Evolutionary conservation across 176 grass and related monocot genomes (phyloP).

Genomic region (Oryza glumipatula): DNA sequence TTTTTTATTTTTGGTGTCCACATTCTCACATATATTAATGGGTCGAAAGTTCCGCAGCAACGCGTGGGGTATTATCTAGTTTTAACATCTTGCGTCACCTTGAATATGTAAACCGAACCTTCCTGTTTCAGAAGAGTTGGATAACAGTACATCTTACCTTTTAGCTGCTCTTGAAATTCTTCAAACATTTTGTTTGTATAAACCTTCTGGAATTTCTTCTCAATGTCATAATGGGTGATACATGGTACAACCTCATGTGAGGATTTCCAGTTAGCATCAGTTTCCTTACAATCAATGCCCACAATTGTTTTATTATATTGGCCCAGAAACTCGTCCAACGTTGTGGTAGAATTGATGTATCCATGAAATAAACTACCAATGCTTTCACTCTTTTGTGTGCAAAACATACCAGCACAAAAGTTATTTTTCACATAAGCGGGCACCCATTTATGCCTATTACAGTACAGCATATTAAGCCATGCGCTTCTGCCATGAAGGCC

Average conservation of each 20-base stretch:
- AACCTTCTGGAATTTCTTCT: constrained; percentile 34
- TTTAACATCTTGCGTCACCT: neutral
- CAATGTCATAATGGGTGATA: constrained; percentile 48
- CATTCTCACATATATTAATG: too few relatives aligned
- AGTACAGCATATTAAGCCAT: constrained; percentile 25
- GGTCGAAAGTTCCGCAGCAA: too few relatives aligned
- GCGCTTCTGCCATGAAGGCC: constrained; percentile 8
- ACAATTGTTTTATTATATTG: neutral
- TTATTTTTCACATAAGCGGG: constrained; percentile 26
- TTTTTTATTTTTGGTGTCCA: too few relatives aligned
- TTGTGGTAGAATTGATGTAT: neutral
- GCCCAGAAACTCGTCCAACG: neutral
- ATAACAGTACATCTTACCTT: neutral
- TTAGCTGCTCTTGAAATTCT: constrained; percentile 18
- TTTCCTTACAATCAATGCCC: neutral
- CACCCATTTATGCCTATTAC: constrained; percentile 36
- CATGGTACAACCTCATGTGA: constrained; percentile 34
- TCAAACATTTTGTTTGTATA: constrained; percentile 47
- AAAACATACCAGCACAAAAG: constrained; percentile 48
- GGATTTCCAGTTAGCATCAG: neutral
- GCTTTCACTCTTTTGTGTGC: neutral
- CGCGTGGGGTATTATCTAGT: too few relatives aligned
- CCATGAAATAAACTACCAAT: neutral
- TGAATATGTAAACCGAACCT: neutral
- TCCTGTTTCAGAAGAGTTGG: neutral